These are phyloP conservation scores for Arabidopsis thaliana DNA, from an alignment of 345 rosid species.

Conservation along the genomic window TAIR10.1 NC_003071.7:12179001-12179500, in stretches of 20 bases:
- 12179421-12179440: background rate
- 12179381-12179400: background rate
- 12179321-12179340: background rate
- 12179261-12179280: background rate
- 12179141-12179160: slow-evolving; percentile 75
- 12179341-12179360: background rate
- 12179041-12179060: slow-evolving; percentile 65
- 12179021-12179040: slow-evolving; percentile 87
- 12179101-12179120: slow-evolving; percentile 62
- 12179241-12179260: background rate
- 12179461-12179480: slow-evolving; percentile 44
- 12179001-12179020: slow-evolving; percentile 71
- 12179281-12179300: background rate
- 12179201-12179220: slow-evolving; percentile 94
- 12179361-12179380: background rate
- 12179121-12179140: slow-evolving; percentile 74
- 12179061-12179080: slow-evolving; percentile 85
- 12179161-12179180: slow-evolving; percentile 70
- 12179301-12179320: too few species aligned
- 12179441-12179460: background rate
- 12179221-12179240: slow-evolving; percentile 78
- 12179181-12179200: slow-evolving; percentile 82
- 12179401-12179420: background rate
- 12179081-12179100: slow-evolving; percentile 83
- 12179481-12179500: slow-evolving; percentile 81